A percentile compares a stretch with the other conserved stretches of the same genome.
Evolutionary conservation across 768 basidiomycete species (phyloP).

Genomic region (Mycena rosella): DNA sequence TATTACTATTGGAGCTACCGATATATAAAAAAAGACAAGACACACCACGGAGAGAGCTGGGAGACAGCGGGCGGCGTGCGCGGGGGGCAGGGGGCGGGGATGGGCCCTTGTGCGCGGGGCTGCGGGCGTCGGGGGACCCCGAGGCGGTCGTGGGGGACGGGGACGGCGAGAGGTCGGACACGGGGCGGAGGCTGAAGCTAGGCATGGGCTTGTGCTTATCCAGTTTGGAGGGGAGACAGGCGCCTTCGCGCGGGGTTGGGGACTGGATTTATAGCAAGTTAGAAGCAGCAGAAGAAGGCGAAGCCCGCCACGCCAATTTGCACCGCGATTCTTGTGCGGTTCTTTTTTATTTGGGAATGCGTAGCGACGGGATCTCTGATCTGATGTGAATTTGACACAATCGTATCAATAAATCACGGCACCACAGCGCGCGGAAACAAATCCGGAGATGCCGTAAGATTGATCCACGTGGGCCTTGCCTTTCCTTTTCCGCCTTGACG

Average conservation of each 20-base stretch:
- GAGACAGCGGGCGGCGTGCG: conserved; percentile 66
- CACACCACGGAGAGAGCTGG: conserved; percentile 72
- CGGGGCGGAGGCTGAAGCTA: conserved; percentile 69
- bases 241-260: neutral
- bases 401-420: neutral
- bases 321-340: neutral
- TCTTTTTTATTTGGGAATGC: conserved; percentile 13
- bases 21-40: neutral
- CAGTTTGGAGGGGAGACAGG: too few species aligned
- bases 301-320: neutral
- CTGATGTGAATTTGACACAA: too few species aligned
- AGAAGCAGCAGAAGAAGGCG: neutral
- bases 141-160: conserved; percentile 68
- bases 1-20: too few species aligned
- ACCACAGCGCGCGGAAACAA: conserved; percentile 13
- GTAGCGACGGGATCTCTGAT: too few species aligned
- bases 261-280: neutral
- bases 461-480: neutral
- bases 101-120: conserved; percentile 41
- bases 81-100: conserved; percentile 52
- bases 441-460: neutral
- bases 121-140: conserved; percentile 60
- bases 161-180: conserved; percentile 60
- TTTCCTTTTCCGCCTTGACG: too few species aligned
- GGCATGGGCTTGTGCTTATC: conserved; percentile 33